Base-by-base conservation (phyloP, 73 alveolate genomes). In the Strombidium stylifer region DNA sequence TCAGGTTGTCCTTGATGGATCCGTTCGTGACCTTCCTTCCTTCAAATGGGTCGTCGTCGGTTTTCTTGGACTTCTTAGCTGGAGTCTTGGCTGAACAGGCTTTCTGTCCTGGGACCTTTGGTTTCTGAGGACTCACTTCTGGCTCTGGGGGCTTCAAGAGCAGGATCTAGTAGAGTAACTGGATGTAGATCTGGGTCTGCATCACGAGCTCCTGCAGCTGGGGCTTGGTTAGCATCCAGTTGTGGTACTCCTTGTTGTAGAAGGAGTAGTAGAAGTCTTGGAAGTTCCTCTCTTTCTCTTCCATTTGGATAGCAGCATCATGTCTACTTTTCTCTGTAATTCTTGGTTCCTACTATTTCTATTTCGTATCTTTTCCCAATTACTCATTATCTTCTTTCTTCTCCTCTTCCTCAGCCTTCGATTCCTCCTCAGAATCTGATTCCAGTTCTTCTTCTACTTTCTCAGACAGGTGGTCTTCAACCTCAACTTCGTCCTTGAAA, bases 251-350 rank as follows among this genome's bases (percentile, higher is more conserved):
- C 1, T 76, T 82, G 40, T 76, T 76, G 10, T 37, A 53, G 58
- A 76, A 76, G 0, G 81, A 82, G 28, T 64, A 76, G 45, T n/a
- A 66, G 66, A 30, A 25, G n/a, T 10, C 64, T 76, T 20, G 56
- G 35, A 18, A 35, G 54, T 24, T 53, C 51, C 11, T 76, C 81
- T 52, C 89, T 19, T 40, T 65, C 27, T 0, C 48, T 12, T 32
- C 42, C 42, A 32, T 10, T 32, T 4, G 42, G 10, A 10, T 10
- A 32, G 10, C 42, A 32, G 4, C 15, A 19, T 37, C 47, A n/a
- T 60, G 61, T 23, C 26, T 41, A 31, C 26, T 24, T 24, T 60
- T 60, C 20, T 44, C 75, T 32, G 36, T 60, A 8, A 32, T 6
- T 7, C 35, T 23, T 21, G 16, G 47, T 32, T 32, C n/a, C 42